phyloP scores from a whole-genome alignment of 129 eudicot species.

The Centaurea solstitialis region DNA sequence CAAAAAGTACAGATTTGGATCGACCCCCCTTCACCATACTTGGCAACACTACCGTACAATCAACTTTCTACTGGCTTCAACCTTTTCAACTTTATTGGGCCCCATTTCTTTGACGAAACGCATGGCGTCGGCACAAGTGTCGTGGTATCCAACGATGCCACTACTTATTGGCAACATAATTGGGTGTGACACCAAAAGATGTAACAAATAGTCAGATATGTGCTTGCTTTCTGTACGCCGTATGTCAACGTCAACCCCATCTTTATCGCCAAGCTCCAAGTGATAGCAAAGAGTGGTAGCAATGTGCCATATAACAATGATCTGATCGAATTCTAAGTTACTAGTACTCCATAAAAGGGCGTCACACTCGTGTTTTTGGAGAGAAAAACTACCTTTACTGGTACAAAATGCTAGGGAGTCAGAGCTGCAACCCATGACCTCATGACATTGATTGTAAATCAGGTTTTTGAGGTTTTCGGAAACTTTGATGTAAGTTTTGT shows the following conservation, averaged over 20 bases:
- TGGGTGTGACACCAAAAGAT: slow-evolving; percentile 31
- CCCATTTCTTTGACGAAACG: slow-evolving; percentile 20
- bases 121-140: slow-evolving; percentile 27
- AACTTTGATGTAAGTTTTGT: slow-evolving; percentile 19
- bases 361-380: background rate
- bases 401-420: slow-evolving; percentile 20
- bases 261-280: slow-evolving; percentile 10
- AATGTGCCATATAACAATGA: slow-evolving; percentile 53
- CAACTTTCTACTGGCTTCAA: slow-evolving; percentile 22
- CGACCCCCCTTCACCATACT: too few species aligned
- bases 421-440: background rate
- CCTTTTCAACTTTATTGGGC: background rate
- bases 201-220: slow-evolving; percentile 34
- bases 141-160: slow-evolving; percentile 3
- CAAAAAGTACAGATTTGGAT: slow-evolving; percentile 49
- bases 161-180: slow-evolving; percentile 40
- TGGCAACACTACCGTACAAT: background rate
- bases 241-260: background rate
- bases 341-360: slow-evolving; percentile 13
- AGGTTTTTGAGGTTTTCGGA: slow-evolving; percentile 19
- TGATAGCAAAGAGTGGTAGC: slow-evolving; percentile 49
- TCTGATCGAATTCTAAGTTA: slow-evolving; percentile 38
- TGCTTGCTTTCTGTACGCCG: slow-evolving; percentile 18
- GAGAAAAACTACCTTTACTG: slow-evolving; percentile 17
- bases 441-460: slow-evolving; percentile 11